Evolutionary conservation across 83 land plant genomes (phyloP).

Genomic region (Picea engelmannii): DNA sequence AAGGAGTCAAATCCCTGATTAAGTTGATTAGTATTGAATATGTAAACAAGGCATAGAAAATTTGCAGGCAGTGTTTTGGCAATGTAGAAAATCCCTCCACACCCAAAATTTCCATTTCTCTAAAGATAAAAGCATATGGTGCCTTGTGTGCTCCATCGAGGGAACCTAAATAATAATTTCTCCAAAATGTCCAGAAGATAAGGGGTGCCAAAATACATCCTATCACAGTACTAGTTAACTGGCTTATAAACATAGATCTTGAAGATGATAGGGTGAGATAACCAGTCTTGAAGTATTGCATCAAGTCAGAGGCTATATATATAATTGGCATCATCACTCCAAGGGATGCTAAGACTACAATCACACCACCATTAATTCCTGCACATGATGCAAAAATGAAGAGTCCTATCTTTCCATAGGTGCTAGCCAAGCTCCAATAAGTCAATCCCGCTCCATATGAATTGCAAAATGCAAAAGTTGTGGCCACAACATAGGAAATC

Average conservation of each 20-base stretch:
- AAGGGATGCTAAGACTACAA: constrained; percentile 74
- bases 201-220: no score
- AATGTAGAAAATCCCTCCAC: constrained; percentile 44
- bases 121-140: constrained; percentile 75
- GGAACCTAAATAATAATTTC: constrained; percentile 67
- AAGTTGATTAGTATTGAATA: constrained; percentile 59
- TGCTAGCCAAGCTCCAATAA: constrained; percentile 70
- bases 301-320: constrained; percentile 11
- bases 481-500: constrained; percentile 59
- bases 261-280: constrained; percentile 75
- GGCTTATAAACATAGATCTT: constrained; percentile 30
- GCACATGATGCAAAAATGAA: no score
- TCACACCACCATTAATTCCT: constrained; percentile 71
- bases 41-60: constrained; percentile 60
- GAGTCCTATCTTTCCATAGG: constrained; percentile 39
- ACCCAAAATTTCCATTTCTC: constrained; percentile 63
- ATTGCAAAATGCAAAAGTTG: constrained; percentile 81
- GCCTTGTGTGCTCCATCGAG: constrained; percentile 80
- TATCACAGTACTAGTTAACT: constrained; percentile 55
- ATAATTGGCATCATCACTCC: constrained; percentile 89
- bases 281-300: constrained; percentile 85
- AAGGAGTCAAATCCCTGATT: constrained; percentile 57
- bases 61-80: constrained; percentile 69
- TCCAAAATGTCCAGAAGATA: constrained; percentile 80
- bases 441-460: constrained; percentile 81